Base-by-base conservation (phyloP, 495 filamentous ascomycete genomes). In the Xylaria longipes region DNA sequence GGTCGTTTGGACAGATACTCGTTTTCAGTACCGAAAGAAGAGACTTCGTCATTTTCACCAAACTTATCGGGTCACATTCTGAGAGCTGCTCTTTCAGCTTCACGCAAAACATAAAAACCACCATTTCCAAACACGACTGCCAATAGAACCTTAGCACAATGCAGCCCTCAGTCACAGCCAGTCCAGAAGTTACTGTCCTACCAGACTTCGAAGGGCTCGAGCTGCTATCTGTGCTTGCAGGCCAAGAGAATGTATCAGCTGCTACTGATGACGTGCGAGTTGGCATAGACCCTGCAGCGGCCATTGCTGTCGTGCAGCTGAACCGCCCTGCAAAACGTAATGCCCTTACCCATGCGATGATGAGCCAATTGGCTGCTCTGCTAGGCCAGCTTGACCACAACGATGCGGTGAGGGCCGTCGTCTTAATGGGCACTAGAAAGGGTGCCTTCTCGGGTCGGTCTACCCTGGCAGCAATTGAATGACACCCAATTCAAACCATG, bases 311-410 rank as follows among this genome's bases (percentile, higher is more conserved):
- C 39, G 73, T 86, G 15, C 72, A 75, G 45, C 68, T 84, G 73
- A 72, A 79, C 71, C 75, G 81, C 12, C 81, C 78, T 14, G 71
- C 68, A 25, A 84, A 81, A 54, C 77, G 79, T 12, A 84, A 84
- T 77, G 81, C 82, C 17, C 74, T 84, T 35, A 80, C 78, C 15
- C 77, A 79, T 50, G 65, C 71, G 17, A 71, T 80, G 66, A 80
- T 82, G 52, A 68, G 65, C 57, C 57, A 68, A 11, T 70, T 84
- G 27, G 57, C 74, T 25, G 17, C 58, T 15, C 48, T 74, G 25
- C 74, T 83, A 7, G 56, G 27, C 14, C 67, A 74, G 17, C 71
- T 80, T 14, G 77, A 80, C 33, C 41, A 56, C 9, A 68, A 77
- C 31, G 68, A 71, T 1, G 63, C 67, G 5, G 76, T 81, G 45